phyloP scores from a whole-genome alignment of 148 eudicot species.

The Bassia scoparia region DNA sequence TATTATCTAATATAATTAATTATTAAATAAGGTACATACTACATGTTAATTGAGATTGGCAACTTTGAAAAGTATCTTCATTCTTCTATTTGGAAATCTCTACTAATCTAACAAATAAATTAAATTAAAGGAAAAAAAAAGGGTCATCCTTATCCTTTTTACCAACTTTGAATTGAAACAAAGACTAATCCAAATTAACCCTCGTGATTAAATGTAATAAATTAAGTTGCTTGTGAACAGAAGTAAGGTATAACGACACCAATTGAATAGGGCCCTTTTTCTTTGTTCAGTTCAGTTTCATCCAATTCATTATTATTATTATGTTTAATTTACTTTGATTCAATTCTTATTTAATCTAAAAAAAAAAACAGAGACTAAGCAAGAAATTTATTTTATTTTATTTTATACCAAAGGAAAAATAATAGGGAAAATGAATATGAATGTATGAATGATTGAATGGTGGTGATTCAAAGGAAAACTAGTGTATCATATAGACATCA shows the following conservation, averaged over 20 bases:
- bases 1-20: slow-evolving; percentile 3
- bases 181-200: background rate
- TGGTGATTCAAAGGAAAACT: slow-evolving; percentile 13
- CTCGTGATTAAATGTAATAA: background rate
- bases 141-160: slow-evolving; percentile 16
- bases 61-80: slow-evolving; percentile 13
- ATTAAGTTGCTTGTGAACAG: background rate
- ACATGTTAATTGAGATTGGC: slow-evolving; percentile 9
- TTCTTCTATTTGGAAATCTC: too few species aligned
- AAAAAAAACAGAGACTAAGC: too few species aligned
- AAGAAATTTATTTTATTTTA: too few species aligned
- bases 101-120: too few species aligned
- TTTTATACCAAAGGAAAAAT: background rate
- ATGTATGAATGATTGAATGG: slow-evolving; percentile 5
- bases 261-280: too few species aligned
- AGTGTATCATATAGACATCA: background rate
- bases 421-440: background rate
- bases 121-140: background rate
- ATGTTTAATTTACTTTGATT: too few species aligned
- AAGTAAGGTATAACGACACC: background rate
- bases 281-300: too few species aligned
- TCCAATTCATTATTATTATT: too few species aligned
- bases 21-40: background rate
- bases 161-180: background rate
- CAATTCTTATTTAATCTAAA: too few species aligned